Base-by-base conservation (phyloP, 2,329 filamentous ascomycete genomes). In the Lachnellula subtilissima region DNA sequence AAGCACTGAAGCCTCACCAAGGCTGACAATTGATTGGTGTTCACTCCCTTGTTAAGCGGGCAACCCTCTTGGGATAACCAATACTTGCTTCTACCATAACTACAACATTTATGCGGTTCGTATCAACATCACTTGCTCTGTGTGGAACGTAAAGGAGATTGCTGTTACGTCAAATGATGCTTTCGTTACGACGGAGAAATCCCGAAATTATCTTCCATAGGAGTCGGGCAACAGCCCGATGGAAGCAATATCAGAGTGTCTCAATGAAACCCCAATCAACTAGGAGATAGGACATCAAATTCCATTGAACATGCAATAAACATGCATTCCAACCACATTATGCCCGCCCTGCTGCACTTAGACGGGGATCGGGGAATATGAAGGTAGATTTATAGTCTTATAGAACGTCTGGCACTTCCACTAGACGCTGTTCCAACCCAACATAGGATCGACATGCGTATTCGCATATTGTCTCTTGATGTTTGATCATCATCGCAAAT, bases 21-120 rank as follows among this genome's bases (percentile, higher is more conserved):
- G 45, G 45, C 45, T 48, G 45, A 28, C 45, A 17, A 48, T 48
- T 48, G 45, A 48, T 48, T 48, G 45, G 45, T 22, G 42, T 23
- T 45, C 42, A 12, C n/a, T n/a, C 37, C 42, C 19, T 19, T n/a
- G 15, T 42, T 42, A 45, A 45, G 23, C 22, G 22, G 22, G 45
- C 45, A 28, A 17, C 22, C 23, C 22, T 17, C 22, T 32, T 5
- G 22, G 9, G 14, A 7, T 25, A 42, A 42, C 45, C 45, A 48
- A 25, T 32, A 15, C 23, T 48, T 32, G 14, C n/a, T 14, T 45
- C 17, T n/a, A 25, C 42, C 42, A n/a, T 22, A 22, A 45, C 19
- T 25, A 25, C 4, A 23, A 45, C n/a, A 45, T 45, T 12, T 2
- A 19, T 19, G 9, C 12, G 15, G 37, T 17, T 17, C 37, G 37